A percentile compares a stretch with the other conserved stretches of the same genome.
These are phyloP conservation scores for Mitragyna speciosa DNA, from an alignment of 257 asterid species.

Conservation along the genomic window DNA sequence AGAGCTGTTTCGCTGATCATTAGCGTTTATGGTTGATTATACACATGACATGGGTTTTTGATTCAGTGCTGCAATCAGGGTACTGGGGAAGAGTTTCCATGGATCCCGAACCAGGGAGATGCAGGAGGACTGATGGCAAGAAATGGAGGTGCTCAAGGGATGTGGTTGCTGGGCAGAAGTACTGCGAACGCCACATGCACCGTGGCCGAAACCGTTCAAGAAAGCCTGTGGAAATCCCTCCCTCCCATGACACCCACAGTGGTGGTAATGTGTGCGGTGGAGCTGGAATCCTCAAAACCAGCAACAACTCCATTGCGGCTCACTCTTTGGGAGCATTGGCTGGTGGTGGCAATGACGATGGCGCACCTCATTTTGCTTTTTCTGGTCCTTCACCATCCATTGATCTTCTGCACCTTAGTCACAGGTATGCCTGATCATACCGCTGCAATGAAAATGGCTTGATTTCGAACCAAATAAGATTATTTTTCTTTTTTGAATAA, in stretches of 20 bases:
- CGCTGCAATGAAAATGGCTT: background rate
- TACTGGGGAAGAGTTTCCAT: constrained; percentile 74
- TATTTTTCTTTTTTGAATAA: background rate
- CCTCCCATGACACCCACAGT: constrained; percentile 27
- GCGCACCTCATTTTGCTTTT: constrained; percentile 39
- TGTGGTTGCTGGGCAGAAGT: constrained; percentile 80
- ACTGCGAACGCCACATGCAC: constrained; percentile 94
- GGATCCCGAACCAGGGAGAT: constrained; percentile 99
- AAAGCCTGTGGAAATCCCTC: constrained; percentile 98
- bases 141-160: constrained; percentile 97
- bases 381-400: constrained; percentile 57
- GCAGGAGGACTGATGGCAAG: constrained; percentile 95
- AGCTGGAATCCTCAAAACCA: constrained; percentile 10
- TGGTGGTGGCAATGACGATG: constrained; percentile 18
- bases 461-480: background rate
- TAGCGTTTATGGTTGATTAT: background rate
- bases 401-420: constrained; percentile 59
- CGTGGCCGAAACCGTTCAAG: constrained; percentile 99
- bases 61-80: constrained; percentile 71
- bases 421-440: constrained; percentile 48
- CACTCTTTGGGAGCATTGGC: constrained; percentile 11
- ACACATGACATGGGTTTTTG: background rate
- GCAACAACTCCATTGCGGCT: constrained; percentile 5
- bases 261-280: constrained; percentile 6
- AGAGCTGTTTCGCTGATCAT: background rate